phyloP scores from a whole-genome alignment of 306 rosid species.

The Chamaecrista fasciculata region DNA sequence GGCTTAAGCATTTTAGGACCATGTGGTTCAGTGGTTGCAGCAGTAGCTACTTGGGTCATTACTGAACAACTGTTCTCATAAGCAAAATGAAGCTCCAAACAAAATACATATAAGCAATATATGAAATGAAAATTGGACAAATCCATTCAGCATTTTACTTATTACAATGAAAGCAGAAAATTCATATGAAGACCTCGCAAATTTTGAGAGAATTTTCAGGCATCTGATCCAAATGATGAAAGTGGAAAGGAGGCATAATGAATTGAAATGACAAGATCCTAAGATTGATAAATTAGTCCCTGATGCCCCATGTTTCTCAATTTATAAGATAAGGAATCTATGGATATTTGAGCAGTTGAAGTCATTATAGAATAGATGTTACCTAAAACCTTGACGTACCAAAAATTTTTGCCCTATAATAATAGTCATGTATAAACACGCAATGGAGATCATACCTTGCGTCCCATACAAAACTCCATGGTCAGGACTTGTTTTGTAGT shows the following conservation, averaged over 20 bases:
- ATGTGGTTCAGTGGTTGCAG: not conserved
- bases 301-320: constrained; percentile 11
- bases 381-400: not conserved
- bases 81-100: not conserved
- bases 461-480: constrained; percentile 75
- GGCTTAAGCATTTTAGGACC: not conserved
- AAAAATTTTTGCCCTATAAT: not conserved
- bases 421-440: constrained; percentile 17
- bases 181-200: not conserved
- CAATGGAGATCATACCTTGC: constrained; percentile 51
- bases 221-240: constrained; percentile 6
- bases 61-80: constrained; percentile 5
- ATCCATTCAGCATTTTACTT: not conserved
- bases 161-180: constrained; percentile 14
- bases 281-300: not conserved
- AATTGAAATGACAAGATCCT: constrained; percentile 1
- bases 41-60: not conserved
- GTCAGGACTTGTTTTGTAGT: constrained; percentile 74
- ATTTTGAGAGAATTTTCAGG: not conserved
- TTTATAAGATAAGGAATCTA: constrained; percentile 14
- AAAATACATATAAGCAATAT: constrained; percentile 1
- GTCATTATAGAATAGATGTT: constrained; percentile 11
- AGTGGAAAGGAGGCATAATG: constrained; percentile 2
- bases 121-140: constrained; percentile 5
- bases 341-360: not conserved